Conservation (phyloP, 2,329 filamentous ascomycete species). For the Aureobasidium sp. region DNA sequence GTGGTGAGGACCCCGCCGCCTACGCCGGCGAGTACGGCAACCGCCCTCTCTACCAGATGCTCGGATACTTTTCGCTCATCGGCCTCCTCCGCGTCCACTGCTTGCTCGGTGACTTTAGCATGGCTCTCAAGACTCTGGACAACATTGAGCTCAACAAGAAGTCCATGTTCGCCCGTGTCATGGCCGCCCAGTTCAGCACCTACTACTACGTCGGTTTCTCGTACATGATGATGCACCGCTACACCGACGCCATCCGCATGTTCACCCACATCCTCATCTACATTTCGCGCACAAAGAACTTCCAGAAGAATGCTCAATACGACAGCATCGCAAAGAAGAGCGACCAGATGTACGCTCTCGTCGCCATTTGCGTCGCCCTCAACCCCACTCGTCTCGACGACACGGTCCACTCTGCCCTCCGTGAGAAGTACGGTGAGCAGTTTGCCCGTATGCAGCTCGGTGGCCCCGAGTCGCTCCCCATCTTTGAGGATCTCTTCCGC, state of each 20-base stretch:
- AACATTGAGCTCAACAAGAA: slow-evolving; percentile 99
- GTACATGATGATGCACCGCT: slow-evolving; percentile 99
- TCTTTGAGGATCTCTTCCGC: slow-evolving; percentile 98
- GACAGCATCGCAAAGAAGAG: slow-evolving; percentile 99
- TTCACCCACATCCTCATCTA: slow-evolving; percentile 99
- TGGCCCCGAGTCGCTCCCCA: slow-evolving; percentile 85
- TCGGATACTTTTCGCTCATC: slow-evolving; percentile 99
- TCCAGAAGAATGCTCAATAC: slow-evolving; percentile 98
- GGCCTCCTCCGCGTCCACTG: slow-evolving; percentile 93
- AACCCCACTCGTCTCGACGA: slow-evolving; percentile 95
- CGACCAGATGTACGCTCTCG: slow-evolving; percentile 98
- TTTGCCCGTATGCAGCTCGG: slow-evolving; percentile 93
- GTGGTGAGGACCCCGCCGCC: slow-evolving; percentile 76
- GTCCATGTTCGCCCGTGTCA: slow-evolving; percentile 98
- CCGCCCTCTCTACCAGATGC: slow-evolving; percentile 92
- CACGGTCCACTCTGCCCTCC: slow-evolving; percentile 94
- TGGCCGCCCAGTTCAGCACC: slow-evolving; percentile 98
- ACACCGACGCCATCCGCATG: slow-evolving; percentile 98
- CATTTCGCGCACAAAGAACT: slow-evolving; percentile 98
- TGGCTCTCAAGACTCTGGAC: slow-evolving; percentile 96
- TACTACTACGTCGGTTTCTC: slow-evolving; percentile 99
- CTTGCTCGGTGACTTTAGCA: slow-evolving; percentile 92
- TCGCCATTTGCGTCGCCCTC: slow-evolving; percentile 97
- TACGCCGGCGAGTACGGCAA: slow-evolving; percentile 93
- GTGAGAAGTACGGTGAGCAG: slow-evolving; percentile 99